Evolutionary conservation across 2,329 filamentous ascomycete genomes (phyloP).

Genomic region (Calonectria pauciramosa): DNA sequence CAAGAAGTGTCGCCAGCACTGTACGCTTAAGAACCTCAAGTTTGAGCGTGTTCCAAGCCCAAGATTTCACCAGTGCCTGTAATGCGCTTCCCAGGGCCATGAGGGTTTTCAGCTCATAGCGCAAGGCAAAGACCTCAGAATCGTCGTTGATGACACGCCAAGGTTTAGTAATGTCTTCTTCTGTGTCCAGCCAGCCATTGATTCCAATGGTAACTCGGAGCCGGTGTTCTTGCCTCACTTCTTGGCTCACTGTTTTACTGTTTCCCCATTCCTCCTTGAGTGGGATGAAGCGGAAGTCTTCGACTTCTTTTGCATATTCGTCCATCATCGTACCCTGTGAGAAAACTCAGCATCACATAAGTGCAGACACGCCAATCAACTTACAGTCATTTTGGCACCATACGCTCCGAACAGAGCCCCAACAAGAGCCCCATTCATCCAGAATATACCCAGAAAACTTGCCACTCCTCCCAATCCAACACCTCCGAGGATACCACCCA

Average conservation of each 20-base stretch:
- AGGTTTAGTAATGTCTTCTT: constrained; percentile 82
- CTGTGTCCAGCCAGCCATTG: constrained; percentile 85
- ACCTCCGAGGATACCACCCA: constrained; percentile 87
- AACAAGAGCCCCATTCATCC: constrained; percentile 87
- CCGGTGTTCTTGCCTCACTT: constrained; percentile 58
- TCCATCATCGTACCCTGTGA: constrained; percentile 83
- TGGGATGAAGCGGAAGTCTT: constrained; percentile 85
- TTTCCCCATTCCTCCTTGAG: constrained; percentile 65
- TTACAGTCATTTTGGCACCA: constrained; percentile 78
- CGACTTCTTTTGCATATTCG: constrained; percentile 86
- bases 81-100: constrained; percentile 83
- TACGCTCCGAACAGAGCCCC: constrained; percentile 92
- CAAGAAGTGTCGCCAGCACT: constrained; percentile 76
- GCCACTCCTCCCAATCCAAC: constrained; percentile 88
- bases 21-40: constrained; percentile 81
- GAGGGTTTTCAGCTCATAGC: constrained; percentile 85
- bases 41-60: constrained; percentile 82
- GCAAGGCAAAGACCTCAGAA: constrained; percentile 85
- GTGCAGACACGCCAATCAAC: constrained; percentile 1
- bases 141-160: constrained; percentile 82
- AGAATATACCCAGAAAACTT: constrained; percentile 87
- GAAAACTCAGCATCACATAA: constrained; percentile 28
- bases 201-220: constrained; percentile 88
- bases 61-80: constrained; percentile 77
- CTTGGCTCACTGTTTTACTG: constrained; percentile 30